Evolutionary conservation across 768 basidiomycete genomes (phyloP), one percentile per base, ranked within the genome.

Genomic region (Mycena metata): DNA sequence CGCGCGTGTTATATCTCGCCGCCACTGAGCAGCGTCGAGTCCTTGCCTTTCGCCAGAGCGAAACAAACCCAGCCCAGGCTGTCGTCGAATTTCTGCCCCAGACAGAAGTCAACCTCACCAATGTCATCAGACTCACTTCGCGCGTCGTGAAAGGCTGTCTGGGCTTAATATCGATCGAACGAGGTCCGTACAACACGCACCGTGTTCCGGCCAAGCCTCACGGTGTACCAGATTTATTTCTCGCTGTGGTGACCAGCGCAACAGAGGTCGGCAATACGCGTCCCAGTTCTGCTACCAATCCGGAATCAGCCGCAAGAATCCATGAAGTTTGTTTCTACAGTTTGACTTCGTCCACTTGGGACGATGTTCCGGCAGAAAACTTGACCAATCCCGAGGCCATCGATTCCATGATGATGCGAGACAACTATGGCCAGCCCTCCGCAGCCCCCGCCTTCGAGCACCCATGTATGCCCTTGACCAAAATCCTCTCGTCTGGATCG

Each of bases 301-400:
- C 90, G 15, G 90, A 93, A 79, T 87, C 88, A 24, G 90, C 96
- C 17, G 90, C 90, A 12, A 91, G 90, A 68, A 96, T 99, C 63
- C 90, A 96, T 68, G 90, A 93, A 75, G 95, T 98, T 60, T 90
- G 86, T 47, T 99, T 98, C 82, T 96, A 90, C 81, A 94, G 94
- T 73, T 80, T 99, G 72, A 92, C 91, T 12, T 92, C 94, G 35
- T 83, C 93, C 2, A 81, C 87, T 15, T 99, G 94, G 93, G 98
- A 99, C 74, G 90, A 94, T 72, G 81, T 89, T 55, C 81, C 87
- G 26, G 75, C 82, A 59, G 90, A 92, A 64, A 77, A 84, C n/a
- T 75, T 83, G 50, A 75, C 88, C n/a, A 85, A 83, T 55, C 87
- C 87, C 5, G 92, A 94, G 62, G 80, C 78, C 21, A 70, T 82